Conservation (phyloP, 2,329 filamentous ascomycete genomes). For the Tolypocladium pustulatum region DNA sequence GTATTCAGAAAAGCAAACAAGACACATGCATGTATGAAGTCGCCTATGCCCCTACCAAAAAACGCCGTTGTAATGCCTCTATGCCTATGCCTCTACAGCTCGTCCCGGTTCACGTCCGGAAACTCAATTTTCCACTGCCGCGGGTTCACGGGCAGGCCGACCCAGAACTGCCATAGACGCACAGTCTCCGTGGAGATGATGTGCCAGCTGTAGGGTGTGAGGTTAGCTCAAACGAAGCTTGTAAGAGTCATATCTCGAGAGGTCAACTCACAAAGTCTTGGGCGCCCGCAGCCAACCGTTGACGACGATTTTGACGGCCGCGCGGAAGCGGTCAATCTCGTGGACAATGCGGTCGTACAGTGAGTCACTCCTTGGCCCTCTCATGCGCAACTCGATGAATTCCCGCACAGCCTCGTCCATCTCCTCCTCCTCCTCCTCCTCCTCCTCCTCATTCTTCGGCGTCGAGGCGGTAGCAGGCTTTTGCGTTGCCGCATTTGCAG, state of each 20-base stretch:
- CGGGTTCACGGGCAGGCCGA: constrained; percentile 40
- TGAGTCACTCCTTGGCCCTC: constrained; percentile 14
- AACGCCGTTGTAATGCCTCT: not conserved
- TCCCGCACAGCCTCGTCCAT: constrained; percentile 18
- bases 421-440: constrained; percentile 26
- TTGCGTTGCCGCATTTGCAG: not conserved
- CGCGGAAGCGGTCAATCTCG: constrained; percentile 55
- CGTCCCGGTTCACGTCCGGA: constrained; percentile 32
- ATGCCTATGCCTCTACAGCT: constrained; percentile 26
- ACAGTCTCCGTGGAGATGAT: constrained; percentile 33
- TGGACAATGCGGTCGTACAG: constrained; percentile 47
- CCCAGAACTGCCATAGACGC: constrained; percentile 38
- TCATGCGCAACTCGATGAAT: constrained; percentile 17
- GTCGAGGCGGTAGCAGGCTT: not conserved
- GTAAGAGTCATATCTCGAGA: not conserved
- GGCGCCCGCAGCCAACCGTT: constrained; percentile 62
- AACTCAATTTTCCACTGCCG: constrained; percentile 35
- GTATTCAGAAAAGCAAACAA: too few species aligned
- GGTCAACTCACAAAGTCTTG: constrained; percentile 51
- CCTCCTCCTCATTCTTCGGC: constrained; percentile 28
- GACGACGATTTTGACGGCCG: constrained; percentile 56
- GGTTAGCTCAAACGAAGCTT: not conserved
- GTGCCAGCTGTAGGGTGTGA: constrained; percentile 23
- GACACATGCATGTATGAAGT: not conserved
- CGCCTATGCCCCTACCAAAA: not conserved